phyloP scores from a whole-genome alignment of 148 eudicot species.

The Chenopodium album region DNA sequence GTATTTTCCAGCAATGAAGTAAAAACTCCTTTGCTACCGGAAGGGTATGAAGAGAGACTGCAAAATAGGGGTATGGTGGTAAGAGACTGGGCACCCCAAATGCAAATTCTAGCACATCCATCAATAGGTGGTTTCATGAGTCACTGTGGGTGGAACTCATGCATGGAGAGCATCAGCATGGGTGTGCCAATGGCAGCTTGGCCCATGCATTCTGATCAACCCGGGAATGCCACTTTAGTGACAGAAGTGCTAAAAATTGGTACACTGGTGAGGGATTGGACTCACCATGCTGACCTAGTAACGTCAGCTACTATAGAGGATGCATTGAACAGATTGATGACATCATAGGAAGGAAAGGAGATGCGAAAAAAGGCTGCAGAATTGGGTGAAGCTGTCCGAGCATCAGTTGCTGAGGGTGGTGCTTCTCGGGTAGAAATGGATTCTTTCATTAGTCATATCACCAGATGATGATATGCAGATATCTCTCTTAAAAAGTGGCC shows the following conservation, averaged over 20 bases:
- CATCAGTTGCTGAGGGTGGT: constrained; percentile 37
- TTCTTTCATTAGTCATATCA: constrained; percentile 35
- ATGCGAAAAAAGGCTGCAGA: constrained; percentile 38
- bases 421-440: constrained; percentile 40
- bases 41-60: constrained; percentile 60
- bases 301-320: constrained; percentile 15
- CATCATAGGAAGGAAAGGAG: constrained; percentile 39
- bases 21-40: constrained; percentile 36
- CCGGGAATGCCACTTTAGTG: constrained; percentile 38
- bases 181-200: constrained; percentile 58
- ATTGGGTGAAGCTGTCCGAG: constrained; percentile 24
- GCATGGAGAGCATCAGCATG: constrained; percentile 52
- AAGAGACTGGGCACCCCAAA: constrained; percentile 68
- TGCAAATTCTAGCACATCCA: constrained; percentile 52
- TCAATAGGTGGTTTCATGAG: constrained; percentile 59
- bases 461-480: background rate
- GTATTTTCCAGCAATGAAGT: constrained; percentile 14
- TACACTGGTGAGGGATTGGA: constrained; percentile 41
- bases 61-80: constrained; percentile 42
- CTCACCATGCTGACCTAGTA: constrained; percentile 25
- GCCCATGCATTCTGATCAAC: constrained; percentile 71
- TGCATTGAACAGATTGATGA: constrained; percentile 40
- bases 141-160: constrained; percentile 69
- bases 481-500: background rate
- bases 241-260: constrained; percentile 42